These are phyloP conservation scores for Saccharomyces mikatae DNA, from an alignment of 805 yeast species.

Conservation along the genomic window DNA sequence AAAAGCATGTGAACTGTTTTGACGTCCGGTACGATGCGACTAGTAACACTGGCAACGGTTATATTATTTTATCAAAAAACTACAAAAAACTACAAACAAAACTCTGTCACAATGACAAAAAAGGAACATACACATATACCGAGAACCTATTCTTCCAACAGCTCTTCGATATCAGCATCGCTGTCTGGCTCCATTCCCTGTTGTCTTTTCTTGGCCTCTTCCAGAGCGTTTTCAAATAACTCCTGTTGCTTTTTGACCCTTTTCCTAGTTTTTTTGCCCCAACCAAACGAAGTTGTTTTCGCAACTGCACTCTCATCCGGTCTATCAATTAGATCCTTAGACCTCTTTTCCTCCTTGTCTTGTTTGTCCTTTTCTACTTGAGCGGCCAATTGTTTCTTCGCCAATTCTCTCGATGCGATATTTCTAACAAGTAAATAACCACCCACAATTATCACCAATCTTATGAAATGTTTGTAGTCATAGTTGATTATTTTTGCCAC, in stretches of 20 bases:
- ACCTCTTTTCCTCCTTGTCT: conserved; percentile 28
- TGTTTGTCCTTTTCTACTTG: conserved; percentile 28
- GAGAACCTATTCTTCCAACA: conserved; percentile 41
- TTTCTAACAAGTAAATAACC: conserved; percentile 55
- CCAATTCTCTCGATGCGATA: conserved; percentile 48
- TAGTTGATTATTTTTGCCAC: not conserved
- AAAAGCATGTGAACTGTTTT: no score
- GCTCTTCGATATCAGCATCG: conserved; percentile 63
- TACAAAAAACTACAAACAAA: not conserved
- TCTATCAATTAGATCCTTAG: conserved; percentile 30
- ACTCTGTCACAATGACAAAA: not conserved
- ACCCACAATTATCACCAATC: conserved; percentile 44
- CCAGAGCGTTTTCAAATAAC: conserved; percentile 41
- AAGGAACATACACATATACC: not conserved
- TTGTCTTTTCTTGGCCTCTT: conserved; percentile 34
- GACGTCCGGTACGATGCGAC: no score
- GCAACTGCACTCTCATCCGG: conserved; percentile 33
- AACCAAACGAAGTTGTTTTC: conserved; percentile 49
- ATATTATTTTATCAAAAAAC: not conserved
- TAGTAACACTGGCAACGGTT: not conserved
- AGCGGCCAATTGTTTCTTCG: conserved; percentile 48
- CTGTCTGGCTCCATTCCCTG: conserved; percentile 41
- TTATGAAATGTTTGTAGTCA: conserved; percentile 5
- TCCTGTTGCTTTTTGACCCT: conserved; percentile 49
- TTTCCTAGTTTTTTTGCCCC: conserved; percentile 71